A percentile compares a stretch with the other conserved stretches of the same genome.
Evolutionary conservation across 768 basidiomycete genomes (phyloP).

Genomic region (Naematelia encephala): DNA sequence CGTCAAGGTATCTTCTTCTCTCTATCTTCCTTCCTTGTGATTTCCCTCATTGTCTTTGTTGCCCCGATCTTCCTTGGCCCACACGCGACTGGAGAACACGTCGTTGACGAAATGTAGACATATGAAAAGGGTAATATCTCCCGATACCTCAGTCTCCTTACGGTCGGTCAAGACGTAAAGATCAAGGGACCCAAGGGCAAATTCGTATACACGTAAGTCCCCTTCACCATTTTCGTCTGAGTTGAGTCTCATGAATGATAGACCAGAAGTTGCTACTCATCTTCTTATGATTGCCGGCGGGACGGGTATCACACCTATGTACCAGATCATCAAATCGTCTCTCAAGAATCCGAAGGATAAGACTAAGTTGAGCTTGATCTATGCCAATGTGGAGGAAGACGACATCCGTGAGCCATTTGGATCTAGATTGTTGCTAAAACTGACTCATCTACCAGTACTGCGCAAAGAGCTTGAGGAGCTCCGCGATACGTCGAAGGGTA

Average conservation of each 20-base stretch:
- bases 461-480: slow-evolving; percentile 82
- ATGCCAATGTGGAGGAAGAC: slow-evolving; percentile 89
- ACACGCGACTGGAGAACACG: no score
- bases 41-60: background rate
- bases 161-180: slow-evolving; percentile 79
- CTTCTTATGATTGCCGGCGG: slow-evolving; percentile 98
- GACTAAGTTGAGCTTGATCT: slow-evolving; percentile 81
- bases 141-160: slow-evolving; percentile 72
- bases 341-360: slow-evolving; percentile 82
- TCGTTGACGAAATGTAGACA: slow-evolving; percentile 65
- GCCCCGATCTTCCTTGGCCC: background rate
- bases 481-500: slow-evolving; percentile 59
- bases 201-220: slow-evolving; percentile 66
- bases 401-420: slow-evolving; percentile 63
- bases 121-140: slow-evolving; percentile 99
- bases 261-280: slow-evolving; percentile 65
- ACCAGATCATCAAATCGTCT: slow-evolving; percentile 92
- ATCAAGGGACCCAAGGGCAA: slow-evolving; percentile 96
- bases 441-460: slow-evolving; percentile 59
- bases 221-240: background rate
- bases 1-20: slow-evolving; percentile 71
- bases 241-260: slow-evolving; percentile 15
- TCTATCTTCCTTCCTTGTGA: background rate
- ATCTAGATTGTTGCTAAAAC: background rate
- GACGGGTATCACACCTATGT: slow-evolving; percentile 98